Evolutionary conservation across 768 basidiomycete genomes (phyloP).

Genomic region (Galerina sulciceps): DNA sequence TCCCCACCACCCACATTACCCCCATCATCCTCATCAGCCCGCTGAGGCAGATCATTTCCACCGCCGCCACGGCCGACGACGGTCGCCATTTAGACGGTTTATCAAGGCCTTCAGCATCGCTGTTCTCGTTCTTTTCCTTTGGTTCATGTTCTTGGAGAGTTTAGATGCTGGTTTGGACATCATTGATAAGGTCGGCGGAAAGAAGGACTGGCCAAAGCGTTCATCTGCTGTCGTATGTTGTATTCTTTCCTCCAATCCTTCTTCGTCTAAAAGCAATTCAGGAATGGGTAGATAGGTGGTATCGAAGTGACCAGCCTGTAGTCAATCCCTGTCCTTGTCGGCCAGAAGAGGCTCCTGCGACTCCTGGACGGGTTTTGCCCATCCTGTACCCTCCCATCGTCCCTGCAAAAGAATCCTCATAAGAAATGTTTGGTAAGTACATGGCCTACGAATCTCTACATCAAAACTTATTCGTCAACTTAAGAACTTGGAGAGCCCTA

Average conservation of each 20-base stretch:
- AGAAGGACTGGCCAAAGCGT: neutral
- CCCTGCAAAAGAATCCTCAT: no score
- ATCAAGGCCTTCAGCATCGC: slow-evolving; percentile 21
- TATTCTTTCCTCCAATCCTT: neutral
- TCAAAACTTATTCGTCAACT: no score
- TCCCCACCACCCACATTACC: no score
- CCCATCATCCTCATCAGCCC: no score
- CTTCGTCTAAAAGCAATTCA: neutral
- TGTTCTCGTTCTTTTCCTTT: slow-evolving; percentile 20
- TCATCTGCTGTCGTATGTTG: neutral
- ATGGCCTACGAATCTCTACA: no score
- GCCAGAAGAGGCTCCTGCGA: neutral
- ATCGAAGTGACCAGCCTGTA: neutral
- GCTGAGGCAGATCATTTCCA: neutral
- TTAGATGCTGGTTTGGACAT: slow-evolving; percentile 6
- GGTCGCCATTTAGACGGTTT: slow-evolving; percentile 19
- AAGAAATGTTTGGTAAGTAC: no score
- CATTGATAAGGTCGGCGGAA: neutral
- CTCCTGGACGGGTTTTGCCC: slow-evolving; percentile 7
- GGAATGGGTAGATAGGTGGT: neutral
- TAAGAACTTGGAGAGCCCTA: no score
- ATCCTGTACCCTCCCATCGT: slow-evolving; percentile 10
- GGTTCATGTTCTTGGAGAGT: slow-evolving; percentile 23
- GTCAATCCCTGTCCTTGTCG: neutral
- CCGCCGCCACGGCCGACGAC: neutral